Evolutionary conservation across 1,284 basidiomycete species (phyloP).

Genomic region (Cutaneotrichosporon spelunceum): DNA sequence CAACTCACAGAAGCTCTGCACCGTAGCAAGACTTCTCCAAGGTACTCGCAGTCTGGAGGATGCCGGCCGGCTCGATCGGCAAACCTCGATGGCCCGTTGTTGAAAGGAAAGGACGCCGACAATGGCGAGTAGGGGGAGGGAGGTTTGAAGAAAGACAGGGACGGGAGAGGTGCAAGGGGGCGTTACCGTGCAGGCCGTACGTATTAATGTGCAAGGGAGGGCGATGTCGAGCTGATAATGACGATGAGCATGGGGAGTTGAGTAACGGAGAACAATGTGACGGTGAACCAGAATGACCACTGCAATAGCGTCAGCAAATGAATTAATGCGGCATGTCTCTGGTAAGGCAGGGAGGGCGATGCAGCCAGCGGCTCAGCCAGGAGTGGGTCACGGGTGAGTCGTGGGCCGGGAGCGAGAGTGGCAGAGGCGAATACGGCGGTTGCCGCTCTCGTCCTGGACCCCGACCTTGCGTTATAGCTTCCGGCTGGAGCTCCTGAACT

Average conservation of each 20-base stretch:
- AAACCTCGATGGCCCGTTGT: neutral
- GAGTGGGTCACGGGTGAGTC: neutral
- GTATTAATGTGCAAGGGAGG: constrained; percentile 3
- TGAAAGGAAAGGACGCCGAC: neutral
- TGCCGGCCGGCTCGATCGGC: neutral
- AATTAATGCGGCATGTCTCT: neutral
- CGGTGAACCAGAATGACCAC: neutral
- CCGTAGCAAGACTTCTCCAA: neutral
- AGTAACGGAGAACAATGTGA: neutral
- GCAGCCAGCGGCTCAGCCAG: neutral
- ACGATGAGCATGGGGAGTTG: neutral
- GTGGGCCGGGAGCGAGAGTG: neutral
- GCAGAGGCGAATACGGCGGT: neutral
- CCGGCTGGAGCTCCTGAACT: constrained; percentile 3
- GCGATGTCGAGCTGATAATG: neutral
- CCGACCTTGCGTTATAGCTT: constrained; percentile 3
- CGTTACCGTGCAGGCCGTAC: constrained; percentile 1
- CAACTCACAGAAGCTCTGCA: neutral
- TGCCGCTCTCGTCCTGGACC: constrained; percentile 5
- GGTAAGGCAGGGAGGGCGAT: neutral
- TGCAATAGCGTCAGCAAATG: neutral
- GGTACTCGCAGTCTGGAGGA: neutral
- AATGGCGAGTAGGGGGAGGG: neutral
- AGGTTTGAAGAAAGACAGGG: neutral
- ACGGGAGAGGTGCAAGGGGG: neutral